These are phyloP conservation scores for Vitis rotundifolia DNA, from an alignment of 164 flowering plant genomes.

Conservation along the genomic window DNA sequence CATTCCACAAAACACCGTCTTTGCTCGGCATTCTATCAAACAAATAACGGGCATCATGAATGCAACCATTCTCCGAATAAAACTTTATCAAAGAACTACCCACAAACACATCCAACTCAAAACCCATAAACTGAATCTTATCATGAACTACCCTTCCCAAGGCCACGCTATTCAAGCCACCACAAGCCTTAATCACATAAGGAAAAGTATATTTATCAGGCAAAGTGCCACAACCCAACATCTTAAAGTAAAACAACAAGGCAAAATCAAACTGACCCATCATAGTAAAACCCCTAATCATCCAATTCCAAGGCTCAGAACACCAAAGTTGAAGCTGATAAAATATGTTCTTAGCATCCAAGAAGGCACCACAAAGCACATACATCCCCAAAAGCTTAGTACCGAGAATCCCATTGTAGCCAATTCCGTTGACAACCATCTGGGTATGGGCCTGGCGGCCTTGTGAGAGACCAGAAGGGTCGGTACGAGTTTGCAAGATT, in stretches of 20 bases:
- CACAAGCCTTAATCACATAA: slow-evolving; percentile 72
- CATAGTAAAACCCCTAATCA: slow-evolving; percentile 69
- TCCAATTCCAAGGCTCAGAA: slow-evolving; percentile 82
- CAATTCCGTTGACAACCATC: slow-evolving; percentile 50
- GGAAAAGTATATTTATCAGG: slow-evolving; percentile 88
- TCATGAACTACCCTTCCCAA: slow-evolving; percentile 53
- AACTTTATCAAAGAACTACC: slow-evolving; percentile 77
- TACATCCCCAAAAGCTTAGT: slow-evolving; percentile 63
- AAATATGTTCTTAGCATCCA: slow-evolving; percentile 53
- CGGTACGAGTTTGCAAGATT: slow-evolving; percentile 32
- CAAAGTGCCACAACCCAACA: slow-evolving; percentile 55
- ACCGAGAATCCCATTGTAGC: slow-evolving; percentile 28
- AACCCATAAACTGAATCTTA: slow-evolving; percentile 39
- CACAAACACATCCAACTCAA: slow-evolving; percentile 61
- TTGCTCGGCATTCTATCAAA: slow-evolving; percentile 60
- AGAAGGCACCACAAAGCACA: slow-evolving; percentile 46
- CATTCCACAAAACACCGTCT: slow-evolving; percentile 83
- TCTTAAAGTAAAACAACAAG: slow-evolving; percentile 71
- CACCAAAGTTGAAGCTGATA: slow-evolving; percentile 32
- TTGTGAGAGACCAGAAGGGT: slow-evolving; percentile 30
- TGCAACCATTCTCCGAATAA: slow-evolving; percentile 54
- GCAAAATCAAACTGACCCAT: slow-evolving; percentile 56
- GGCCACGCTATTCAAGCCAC: slow-evolving; percentile 44
- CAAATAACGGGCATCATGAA: slow-evolving; percentile 52
- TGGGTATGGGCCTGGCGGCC: slow-evolving; percentile 70